These are phyloP conservation scores for Lachancea dasiensis DNA, from an alignment of 805 yeast genomes.

Conservation along the genomic window DNA sequence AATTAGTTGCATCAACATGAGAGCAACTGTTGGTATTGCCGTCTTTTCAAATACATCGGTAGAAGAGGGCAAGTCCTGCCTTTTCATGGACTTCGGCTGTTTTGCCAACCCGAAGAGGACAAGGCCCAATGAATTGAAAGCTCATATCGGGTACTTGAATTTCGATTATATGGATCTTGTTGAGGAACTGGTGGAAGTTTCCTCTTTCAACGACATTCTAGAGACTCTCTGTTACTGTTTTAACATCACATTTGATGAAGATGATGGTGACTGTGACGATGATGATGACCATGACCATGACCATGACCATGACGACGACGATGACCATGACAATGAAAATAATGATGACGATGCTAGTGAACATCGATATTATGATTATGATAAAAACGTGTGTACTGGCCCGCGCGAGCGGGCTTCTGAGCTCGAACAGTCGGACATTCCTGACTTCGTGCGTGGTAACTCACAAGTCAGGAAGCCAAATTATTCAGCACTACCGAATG, in stretches of 20 bases:
- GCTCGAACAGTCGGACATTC: no score
- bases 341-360: no score
- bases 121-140: constrained; percentile 25
- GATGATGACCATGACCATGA: constrained; percentile 12
- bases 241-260: constrained; percentile 29
- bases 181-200: constrained; percentile 28
- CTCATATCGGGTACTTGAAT: constrained; percentile 31
- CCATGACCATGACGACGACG: constrained; percentile 1
- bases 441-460: no score
- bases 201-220: constrained; percentile 24
- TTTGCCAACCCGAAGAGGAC: constrained; percentile 19
- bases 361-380: no score
- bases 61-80: constrained; percentile 21
- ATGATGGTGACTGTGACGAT: constrained; percentile 17
- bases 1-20: constrained; percentile 10
- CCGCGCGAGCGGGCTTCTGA: no score
- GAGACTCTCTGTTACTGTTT: constrained; percentile 30
- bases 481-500: no score
- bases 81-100: constrained; percentile 20
- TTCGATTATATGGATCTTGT: constrained; percentile 28
- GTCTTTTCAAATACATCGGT: constrained; percentile 25
- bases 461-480: background rate
- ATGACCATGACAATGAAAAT: constrained; percentile 6
- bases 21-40: constrained; percentile 18
- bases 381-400: no score